Evolutionary conservation across 306 rosid species (phyloP), one percentile per base, ranked within the genome.

Genomic region (Abrus precatorius): DNA sequence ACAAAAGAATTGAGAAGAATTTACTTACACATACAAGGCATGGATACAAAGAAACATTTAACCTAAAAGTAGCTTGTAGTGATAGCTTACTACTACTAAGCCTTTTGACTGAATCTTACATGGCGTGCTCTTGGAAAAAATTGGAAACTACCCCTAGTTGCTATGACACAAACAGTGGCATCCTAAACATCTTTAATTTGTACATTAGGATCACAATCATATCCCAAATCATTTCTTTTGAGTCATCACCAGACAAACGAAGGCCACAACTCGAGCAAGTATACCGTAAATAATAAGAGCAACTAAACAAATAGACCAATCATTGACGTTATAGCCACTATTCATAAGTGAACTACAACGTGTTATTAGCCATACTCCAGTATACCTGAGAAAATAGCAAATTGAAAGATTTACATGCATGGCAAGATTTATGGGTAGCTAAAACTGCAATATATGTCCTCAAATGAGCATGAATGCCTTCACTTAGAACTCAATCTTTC

Each of bases 301-400:
- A 41, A 30, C 1, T n/a, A 90, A 71, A 85, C 93, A 92, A 28
- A 82, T 77, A 61, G 74, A 4, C 93, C 95, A 91, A 12, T 91
- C 93, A 30, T 72, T 81, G n/a, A 92, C 90, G 50, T 91, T 43
- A 64, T 89, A 92, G 60, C 89, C 91, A 34, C 13, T 84, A 30
- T 64, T 68, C 86, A 77, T 75, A 30, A 92, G 81, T n/a, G 89
- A 86, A 78, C 84, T 79, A 79, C 97, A 92, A 4, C 97, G 97
- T n/a, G 93, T 89, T 61, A 92, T 92, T 82, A 92, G 79, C 97
- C 97, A 91, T 53, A 92, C 95, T 52, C 97, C 97, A 4, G 95
- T 88, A 54, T 91, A 89, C 93, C 97, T 92, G 89, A 48, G 48
- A 55, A 77, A 53, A 36, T 2, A 77, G 8, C 67, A 82, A 43